phyloP scores from a whole-genome alignment of 2,329 filamentous ascomycete species.

The Aspergillus glaucus region DNA sequence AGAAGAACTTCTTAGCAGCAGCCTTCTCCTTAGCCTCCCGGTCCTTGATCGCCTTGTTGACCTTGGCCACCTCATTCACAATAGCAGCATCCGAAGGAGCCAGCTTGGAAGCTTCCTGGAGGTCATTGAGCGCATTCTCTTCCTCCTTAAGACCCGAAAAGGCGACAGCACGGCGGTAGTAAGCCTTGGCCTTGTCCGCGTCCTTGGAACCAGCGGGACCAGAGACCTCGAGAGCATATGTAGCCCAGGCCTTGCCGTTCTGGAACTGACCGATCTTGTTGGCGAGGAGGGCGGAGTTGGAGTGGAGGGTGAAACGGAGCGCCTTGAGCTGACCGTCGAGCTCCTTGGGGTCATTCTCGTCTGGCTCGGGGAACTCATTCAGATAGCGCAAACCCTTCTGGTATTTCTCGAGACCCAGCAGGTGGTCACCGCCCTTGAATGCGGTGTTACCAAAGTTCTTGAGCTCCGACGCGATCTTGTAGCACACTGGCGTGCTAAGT shows the following conservation, averaged over 20 bases:
- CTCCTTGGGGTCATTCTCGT: conserved; percentile 63
- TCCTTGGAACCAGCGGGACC: conserved; percentile 57
- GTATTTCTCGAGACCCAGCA: conserved; percentile 79
- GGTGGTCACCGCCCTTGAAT: conserved; percentile 71
- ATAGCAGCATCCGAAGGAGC: conserved; percentile 71
- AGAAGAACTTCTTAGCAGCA: conserved; percentile 87
- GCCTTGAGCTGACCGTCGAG: conserved; percentile 61
- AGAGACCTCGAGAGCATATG: conserved; percentile 61
- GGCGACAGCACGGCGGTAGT: conserved; percentile 77
- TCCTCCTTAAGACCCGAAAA: conserved; percentile 72
- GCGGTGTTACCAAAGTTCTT: conserved; percentile 91
- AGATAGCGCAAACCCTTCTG: conserved; percentile 87
- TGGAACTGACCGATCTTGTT: conserved; percentile 70
- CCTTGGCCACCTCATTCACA: conserved; percentile 64
- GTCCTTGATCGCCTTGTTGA: conserved; percentile 69
- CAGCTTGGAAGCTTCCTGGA: conserved; percentile 68
- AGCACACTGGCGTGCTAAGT: conserved; percentile 61
- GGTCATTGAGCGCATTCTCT: conserved; percentile 68
- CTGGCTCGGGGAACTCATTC: conserved; percentile 69
- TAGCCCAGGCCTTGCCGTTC: conserved; percentile 64
- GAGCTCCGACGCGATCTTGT: conserved; percentile 74
- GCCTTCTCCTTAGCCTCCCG: conserved; percentile 84
- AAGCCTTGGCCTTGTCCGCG: conserved; percentile 79
- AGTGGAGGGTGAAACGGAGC: conserved; percentile 79
- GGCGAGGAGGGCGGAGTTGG: conserved; percentile 78